Base-by-base conservation (phyloP, 1,139 yeast genomes). In the Protomyces lactucae-debilis region DNA sequence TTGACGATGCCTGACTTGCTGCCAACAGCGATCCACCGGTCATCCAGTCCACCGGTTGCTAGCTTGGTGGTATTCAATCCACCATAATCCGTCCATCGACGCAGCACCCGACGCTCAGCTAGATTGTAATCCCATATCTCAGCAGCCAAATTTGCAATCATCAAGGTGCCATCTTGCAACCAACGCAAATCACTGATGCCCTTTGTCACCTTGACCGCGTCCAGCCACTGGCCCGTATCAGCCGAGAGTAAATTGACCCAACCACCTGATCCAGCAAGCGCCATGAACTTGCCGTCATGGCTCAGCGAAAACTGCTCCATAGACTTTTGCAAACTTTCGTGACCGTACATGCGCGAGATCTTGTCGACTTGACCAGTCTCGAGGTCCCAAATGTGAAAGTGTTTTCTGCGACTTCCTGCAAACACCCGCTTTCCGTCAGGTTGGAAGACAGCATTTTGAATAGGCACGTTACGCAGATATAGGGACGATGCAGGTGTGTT, bases 321-420 rank as follows among this genome's bases (percentile, higher is more conserved):
- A n/a, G 95, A 86, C 70, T 83, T 82, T 76, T 92, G 98, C 57
- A 85, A 84, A 57, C 82, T 79, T 73, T 89, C 96, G 72, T 91
- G 96, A 1, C 99, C 99, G 73, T 92, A 93, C 81, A 93, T 78
- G 75, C 97, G 83, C 61, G 90, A 84, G 57, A 93, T 84, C 75
- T 92, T 93, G 69, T 90, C 96, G 52, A 91, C 85, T 21, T 78
- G 79, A n/a, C 92, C 91, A 12, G 82, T 78, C 61, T 83, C 82
- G 65, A 93, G 79, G 74, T 91, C 93, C 96, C 98, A 92, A 65
- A 90, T 85, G 76, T 88, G 89, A 88, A 93, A 85, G 74, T 87
- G 92, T 67, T 89, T 82, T 77, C 99, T 85, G 77, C 97, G 84
- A 67, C 99, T 99, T 67, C 88, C 96, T 1, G 95, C 90, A 73